These are phyloP conservation scores for Aspergillus sp. DNA, from an alignment of 2,329 filamentous ascomycete species.

Conservation along the genomic window DNA sequence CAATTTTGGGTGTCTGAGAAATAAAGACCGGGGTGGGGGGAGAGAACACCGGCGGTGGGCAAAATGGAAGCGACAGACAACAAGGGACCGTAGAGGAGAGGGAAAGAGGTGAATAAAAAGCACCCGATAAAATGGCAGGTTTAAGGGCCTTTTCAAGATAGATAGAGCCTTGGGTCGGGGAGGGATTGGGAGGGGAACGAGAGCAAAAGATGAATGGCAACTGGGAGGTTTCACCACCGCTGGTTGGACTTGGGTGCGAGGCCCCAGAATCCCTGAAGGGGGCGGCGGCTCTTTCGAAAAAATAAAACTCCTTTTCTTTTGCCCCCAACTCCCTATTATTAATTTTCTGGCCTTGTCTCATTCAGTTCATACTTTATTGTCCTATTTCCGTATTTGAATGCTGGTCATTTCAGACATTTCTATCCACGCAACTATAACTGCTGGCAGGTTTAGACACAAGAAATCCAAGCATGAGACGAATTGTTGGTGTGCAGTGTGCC, in stretches of 20 bases:
- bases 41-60: neutral
- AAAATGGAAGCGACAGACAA: neutral
- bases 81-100: neutral
- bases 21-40: neutral
- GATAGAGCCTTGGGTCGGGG: constrained; percentile 5
- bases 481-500: neutral
- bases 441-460: neutral
- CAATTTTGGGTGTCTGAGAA: neutral
- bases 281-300: constrained; percentile 6
- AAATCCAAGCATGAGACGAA: neutral
- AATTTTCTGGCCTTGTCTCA: neutral
- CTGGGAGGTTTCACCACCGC: constrained; percentile 17
- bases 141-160: constrained; percentile 9
- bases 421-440: neutral
- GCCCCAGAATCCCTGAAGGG: constrained; percentile 14
- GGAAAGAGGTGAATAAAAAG: constrained; percentile 8
- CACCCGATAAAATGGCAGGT: neutral
- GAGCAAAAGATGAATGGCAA: constrained; percentile 13
- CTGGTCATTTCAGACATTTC: neutral
- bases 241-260: neutral
- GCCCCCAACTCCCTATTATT: neutral
- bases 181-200: constrained; percentile 8
- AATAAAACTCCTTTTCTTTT: neutral
- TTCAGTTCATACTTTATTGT: no score
- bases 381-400: no score